Conservation (phyloP, 2,329 filamentous ascomycete species). For the Salinomyces thailandicus region DNA sequence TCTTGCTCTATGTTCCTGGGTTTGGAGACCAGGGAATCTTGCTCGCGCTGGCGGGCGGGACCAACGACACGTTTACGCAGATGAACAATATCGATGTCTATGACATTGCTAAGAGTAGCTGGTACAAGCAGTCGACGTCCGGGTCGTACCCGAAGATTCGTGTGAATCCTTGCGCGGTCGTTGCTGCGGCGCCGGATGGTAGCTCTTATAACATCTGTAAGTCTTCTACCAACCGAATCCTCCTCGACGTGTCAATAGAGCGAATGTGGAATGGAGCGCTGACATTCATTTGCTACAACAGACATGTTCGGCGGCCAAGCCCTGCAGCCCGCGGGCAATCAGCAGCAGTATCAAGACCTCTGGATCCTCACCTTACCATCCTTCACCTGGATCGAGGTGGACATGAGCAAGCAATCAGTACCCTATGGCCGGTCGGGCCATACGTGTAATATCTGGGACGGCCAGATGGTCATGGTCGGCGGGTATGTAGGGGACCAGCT, state of each 20-base stretch:
- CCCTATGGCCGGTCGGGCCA: conserved; percentile 59
- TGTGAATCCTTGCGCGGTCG: conserved; percentile 61
- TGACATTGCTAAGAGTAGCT: conserved; percentile 57
- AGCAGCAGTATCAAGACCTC: conserved; percentile 58
- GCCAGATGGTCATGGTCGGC: conserved; percentile 70
- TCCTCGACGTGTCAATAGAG: too few relatives aligned
- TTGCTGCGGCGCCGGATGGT: conserved; percentile 52
- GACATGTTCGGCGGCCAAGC: conserved; percentile 65
- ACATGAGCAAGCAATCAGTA: conserved; percentile 36
- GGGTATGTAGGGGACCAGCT: conserved; percentile 54
- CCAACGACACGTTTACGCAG: conserved; percentile 52
- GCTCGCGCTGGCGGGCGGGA: conserved; percentile 66
- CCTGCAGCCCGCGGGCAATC: conserved; percentile 49
- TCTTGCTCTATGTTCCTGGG: conserved; percentile 64
- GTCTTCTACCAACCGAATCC: too few relatives aligned
- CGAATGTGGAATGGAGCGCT: background rate
- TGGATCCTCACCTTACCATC: conserved; percentile 73
- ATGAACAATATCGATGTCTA: conserved; percentile 75
- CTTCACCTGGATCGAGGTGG: conserved; percentile 67
- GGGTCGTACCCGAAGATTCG: conserved; percentile 48
- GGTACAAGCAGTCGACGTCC: conserved; percentile 63
- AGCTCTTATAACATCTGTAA: conserved; percentile 63
- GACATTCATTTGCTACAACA: background rate
- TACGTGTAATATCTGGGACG: conserved; percentile 11
- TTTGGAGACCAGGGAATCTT: conserved; percentile 67